Percentiles rank a stretch among this genome's conserved stretches.
These are phyloP conservation scores for Adansonia digitata DNA, from an alignment of 345 rosid genomes.

Conservation along the genomic window DNA sequence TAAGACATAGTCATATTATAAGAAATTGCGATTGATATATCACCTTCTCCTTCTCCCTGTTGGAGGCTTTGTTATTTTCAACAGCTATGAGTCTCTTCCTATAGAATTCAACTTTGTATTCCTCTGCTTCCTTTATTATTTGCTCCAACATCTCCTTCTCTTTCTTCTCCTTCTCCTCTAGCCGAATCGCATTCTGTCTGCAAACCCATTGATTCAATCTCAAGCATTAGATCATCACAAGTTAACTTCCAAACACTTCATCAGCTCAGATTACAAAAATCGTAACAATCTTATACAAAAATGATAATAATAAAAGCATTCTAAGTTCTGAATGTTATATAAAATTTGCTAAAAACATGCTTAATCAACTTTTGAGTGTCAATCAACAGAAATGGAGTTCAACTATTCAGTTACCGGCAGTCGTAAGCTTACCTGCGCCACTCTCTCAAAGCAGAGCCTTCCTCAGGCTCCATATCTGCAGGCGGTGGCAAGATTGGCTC, in stretches of 20 bases:
- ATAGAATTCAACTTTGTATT: slow-evolving; percentile 63
- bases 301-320: too few relatives aligned
- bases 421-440: slow-evolving; percentile 65
- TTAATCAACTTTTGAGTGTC: too few relatives aligned
- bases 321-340: too few relatives aligned
- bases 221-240: not conserved
- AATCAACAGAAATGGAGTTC: not conserved
- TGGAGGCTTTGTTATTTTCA: slow-evolving; percentile 53
- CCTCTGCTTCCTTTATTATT: slow-evolving; percentile 61
- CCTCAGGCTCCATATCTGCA: slow-evolving; percentile 52
- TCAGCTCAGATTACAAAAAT: not conserved
- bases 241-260: not conserved
- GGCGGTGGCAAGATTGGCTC: slow-evolving; percentile 58
- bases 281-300: not conserved
- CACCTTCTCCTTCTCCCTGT: slow-evolving; percentile 81
- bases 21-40: not conserved
- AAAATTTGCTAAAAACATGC: too few relatives aligned
- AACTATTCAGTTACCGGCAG: not conserved
- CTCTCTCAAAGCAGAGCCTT: slow-evolving; percentile 67
- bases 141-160: slow-evolving; percentile 63
- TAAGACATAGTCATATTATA: not conserved
- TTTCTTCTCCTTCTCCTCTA: slow-evolving; percentile 70
- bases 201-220: not conserved
- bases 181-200: slow-evolving; percentile 59
- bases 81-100: slow-evolving; percentile 37